phyloP scores from a whole-genome alignment of 1,284 basidiomycete species.

The Ganoderma lucidum region DNA sequence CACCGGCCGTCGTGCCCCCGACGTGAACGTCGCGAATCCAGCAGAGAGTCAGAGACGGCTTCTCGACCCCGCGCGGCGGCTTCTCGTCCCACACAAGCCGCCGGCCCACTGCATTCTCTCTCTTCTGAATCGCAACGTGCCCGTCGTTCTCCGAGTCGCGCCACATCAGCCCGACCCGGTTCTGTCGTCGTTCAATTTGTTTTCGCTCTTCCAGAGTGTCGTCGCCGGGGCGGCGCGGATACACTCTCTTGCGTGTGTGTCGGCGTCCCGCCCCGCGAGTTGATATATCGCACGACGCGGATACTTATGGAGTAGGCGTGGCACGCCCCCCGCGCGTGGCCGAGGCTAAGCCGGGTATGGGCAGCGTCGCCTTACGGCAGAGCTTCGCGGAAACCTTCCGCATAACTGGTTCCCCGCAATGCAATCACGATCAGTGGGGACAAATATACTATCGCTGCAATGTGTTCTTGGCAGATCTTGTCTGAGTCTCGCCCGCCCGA shows the following conservation, averaged over 20 bases:
- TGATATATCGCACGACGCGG: background rate
- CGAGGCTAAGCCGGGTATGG: slow-evolving; percentile 24
- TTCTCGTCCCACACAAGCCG: slow-evolving; percentile 12
- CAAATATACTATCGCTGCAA: slow-evolving; percentile 13
- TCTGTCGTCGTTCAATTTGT: slow-evolving; percentile 3
- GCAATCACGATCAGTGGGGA: slow-evolving; percentile 18
- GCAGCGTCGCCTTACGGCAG: slow-evolving; percentile 8
- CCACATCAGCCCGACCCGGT: background rate
- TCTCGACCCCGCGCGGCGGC: slow-evolving; percentile 5
- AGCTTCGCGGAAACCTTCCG: slow-evolving; percentile 34
- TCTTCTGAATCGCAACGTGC: slow-evolving; percentile 11
- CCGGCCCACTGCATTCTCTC: background rate
- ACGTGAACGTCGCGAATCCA: slow-evolving; percentile 3
- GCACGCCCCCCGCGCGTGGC: slow-evolving; percentile 13
- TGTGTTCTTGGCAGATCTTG: slow-evolving; percentile 1
- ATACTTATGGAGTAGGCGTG: background rate
- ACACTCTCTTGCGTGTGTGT: background rate
- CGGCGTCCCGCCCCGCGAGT: background rate
- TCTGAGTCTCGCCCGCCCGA: background rate
- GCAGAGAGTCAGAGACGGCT: background rate
- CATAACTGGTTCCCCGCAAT: slow-evolving; percentile 14
- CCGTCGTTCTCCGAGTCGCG: slow-evolving; percentile 10
- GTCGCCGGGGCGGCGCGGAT: background rate
- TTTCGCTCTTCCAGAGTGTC: background rate
- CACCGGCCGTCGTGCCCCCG: slow-evolving; percentile 11